These are phyloP conservation scores for Coemansia sp. DNA, from an alignment of 192 early-diverging fungal species.

Conservation along the genomic window DNA sequence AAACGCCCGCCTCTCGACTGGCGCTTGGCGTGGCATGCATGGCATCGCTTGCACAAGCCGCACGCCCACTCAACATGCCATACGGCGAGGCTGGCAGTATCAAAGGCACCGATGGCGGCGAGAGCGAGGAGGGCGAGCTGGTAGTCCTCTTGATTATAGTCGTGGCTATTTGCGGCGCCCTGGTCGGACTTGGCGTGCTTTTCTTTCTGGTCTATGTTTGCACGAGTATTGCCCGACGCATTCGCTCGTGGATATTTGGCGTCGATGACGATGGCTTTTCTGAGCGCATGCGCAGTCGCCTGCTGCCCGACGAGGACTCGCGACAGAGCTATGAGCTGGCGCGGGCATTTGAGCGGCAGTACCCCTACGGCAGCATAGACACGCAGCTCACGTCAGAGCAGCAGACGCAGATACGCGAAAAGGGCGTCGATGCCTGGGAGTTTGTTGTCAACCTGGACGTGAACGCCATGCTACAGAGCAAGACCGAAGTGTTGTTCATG, in stretches of 20 bases:
- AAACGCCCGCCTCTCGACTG: not conserved
- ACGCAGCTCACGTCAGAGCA: conserved; percentile 76
- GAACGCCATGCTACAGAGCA: conserved; percentile 61
- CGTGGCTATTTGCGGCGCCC: conserved; percentile 31
- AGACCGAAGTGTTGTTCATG: conserved; percentile 75
- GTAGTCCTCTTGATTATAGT: conserved; percentile 38
- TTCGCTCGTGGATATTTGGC: conserved; percentile 29
- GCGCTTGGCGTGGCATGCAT: not conserved
- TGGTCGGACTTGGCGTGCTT: conserved; percentile 37
- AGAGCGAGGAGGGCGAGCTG: conserved; percentile 33
- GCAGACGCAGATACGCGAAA: conserved; percentile 73
- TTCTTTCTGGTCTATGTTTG: conserved; percentile 26
- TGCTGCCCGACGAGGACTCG: conserved; percentile 53
- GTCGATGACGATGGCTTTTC: conserved; percentile 48
- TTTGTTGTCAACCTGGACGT: conserved; percentile 69
- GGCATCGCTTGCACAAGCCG: conserved; percentile 4
- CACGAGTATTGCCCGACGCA: conserved; percentile 15
- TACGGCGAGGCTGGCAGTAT: not conserved
- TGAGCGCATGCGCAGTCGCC: conserved; percentile 43
- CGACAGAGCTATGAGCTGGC: conserved; percentile 56
- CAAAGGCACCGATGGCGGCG: not conserved
- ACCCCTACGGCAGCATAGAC: conserved; percentile 72
- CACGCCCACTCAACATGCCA: not conserved
- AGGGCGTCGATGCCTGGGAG: conserved; percentile 81
- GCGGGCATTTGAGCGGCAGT: conserved; percentile 64